Base-by-base conservation (phyloP, 768 basidiomycete genomes). In the Podaxis pistillaris region DNA sequence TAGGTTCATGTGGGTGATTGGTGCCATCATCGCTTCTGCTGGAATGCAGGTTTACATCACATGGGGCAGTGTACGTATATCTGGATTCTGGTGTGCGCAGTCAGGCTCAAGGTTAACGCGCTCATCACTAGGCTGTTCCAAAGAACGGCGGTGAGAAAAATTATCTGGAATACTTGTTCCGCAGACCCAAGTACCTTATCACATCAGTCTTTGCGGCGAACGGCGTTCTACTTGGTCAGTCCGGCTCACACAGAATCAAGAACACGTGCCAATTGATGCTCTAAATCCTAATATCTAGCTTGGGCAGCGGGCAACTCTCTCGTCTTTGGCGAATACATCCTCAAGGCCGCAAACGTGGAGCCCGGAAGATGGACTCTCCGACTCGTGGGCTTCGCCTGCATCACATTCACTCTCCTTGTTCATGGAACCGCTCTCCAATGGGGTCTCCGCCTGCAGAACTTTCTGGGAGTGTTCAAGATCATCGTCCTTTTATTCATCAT, bases 121-220 rank as follows among this genome's bases (percentile, higher is more conserved):
- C 22, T 24, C 49, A 19, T 30, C 3, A 26, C 28, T 41, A 78
- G 85, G 86, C 80, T 17, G 70, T 89, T 1, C 88, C 88, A 1
- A 75, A 78, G 17, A 87, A 78, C 47, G 88, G 88, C 13, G 88
- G 85, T 17, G 87, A 89, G 71, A 89, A 89, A 70, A 86, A 83
- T 47, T 90, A 90, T 66, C 74, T 90, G 55, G 86, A 88, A 66
- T 87, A 80, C 65, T 72, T 88, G n/a, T 88, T 79, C 70, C 75
- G 79, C 51, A 78, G 76, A 38, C 88, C 87, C 17, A 80, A 75
- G 58, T 84, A 81, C 59, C 75, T 90, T 65, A 77, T 78, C n/a
- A 84, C 85, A 19, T 86, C 82, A 55, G 68, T 83, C 46, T 88
- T 81, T 64, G 82, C 83, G 12, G 73, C 79, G 11, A 85, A 86